Base-by-base conservation (phyloP, 169 alveolate genomes). In the Plasmodium gallinaceum region DNA sequence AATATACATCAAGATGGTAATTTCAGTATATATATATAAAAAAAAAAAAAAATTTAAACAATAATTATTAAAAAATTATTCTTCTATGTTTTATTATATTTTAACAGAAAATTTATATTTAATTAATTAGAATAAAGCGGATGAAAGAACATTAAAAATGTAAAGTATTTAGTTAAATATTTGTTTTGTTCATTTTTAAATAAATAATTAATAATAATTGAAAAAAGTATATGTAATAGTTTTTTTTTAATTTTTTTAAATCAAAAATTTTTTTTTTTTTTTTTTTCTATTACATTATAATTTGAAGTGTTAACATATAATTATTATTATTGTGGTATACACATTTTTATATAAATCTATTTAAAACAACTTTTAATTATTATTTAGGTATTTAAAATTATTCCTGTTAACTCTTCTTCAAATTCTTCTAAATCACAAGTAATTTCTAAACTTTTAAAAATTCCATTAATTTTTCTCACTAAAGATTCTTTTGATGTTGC, bases 401-500 rank as follows among this genome's bases (percentile, higher is more conserved):
- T 83, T 10, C 74, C 52, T 24, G 45, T 57, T 10, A 83, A 12
- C 43, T 83, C 91, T 18, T 83, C 91, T 61, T 83, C 85, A 46
- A 83, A 83, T n/a, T 83, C 91, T 22, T 83, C 73, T 68, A 83
- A 24, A 45, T 68, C 80, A 60, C 91, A 83, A 37, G 91, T 68
- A 52, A 83, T 60, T 68, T 83, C 91, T 20, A 83, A 48, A 37
- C 91, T 83, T 66, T 83, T 83, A 71, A 83, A 83, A 26, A 83
- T 83, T 24, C 91, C 91, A 52, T 83, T 83, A 26, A 83, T 68
- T 83, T 83, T 83, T 68, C 80, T 69, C 26, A 83, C 91, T 16
- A 83, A 62, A 9, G 70, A 83, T 68, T 83, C 91, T 68, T 83
- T 83, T 32, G 91, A 83, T 69, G 91, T 14, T 52, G 91, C 91